phyloP scores from a whole-genome alignment of 139 green algal genomes.

The Micractinium conductrix region DNA sequence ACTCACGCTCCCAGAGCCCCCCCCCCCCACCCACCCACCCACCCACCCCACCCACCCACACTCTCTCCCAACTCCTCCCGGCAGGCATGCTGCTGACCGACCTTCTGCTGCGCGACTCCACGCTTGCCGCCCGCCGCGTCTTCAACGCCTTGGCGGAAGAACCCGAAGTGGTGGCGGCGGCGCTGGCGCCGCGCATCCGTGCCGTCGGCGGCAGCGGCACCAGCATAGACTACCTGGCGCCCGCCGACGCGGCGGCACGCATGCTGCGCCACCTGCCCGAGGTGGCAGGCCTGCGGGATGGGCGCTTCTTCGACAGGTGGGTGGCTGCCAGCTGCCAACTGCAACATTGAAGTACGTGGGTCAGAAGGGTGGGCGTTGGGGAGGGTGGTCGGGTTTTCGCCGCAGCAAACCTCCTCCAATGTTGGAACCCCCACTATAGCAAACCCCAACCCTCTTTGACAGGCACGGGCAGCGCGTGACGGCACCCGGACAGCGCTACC shows the following conservation, averaged over 20 bases:
- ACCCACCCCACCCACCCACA: neutral
- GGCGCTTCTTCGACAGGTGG: no score
- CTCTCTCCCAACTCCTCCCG: no score
- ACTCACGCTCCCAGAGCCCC: neutral
- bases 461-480: slow-evolving; percentile 51
- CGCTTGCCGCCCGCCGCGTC: slow-evolving; percentile 60
- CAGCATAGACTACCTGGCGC: slow-evolving; percentile 65
- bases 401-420: no score
- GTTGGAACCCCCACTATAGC: no score
- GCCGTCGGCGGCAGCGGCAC: slow-evolving; percentile 38
- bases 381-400: no score
- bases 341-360: no score
- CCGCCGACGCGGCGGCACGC: slow-evolving; percentile 36
- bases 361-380: no score
- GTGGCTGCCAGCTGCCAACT: no score
- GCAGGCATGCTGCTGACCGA: slow-evolving; percentile 72
- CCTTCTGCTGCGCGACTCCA: slow-evolving; percentile 64
- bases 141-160: slow-evolving; percentile 79
- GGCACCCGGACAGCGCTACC: slow-evolving; percentile 22
- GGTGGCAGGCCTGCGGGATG: slow-evolving; percentile 65
- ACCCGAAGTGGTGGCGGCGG: slow-evolving; percentile 69
- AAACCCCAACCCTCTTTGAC: no score
- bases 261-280: slow-evolving; percentile 58
- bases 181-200: slow-evolving; percentile 60
- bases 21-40: neutral